A percentile compares a stretch with the other conserved stretches of the same genome.
Evolutionary conservation across 371 early-diverging fungal genomes (phyloP).

Genomic region (Choanephora cucurbitarum): DNA sequence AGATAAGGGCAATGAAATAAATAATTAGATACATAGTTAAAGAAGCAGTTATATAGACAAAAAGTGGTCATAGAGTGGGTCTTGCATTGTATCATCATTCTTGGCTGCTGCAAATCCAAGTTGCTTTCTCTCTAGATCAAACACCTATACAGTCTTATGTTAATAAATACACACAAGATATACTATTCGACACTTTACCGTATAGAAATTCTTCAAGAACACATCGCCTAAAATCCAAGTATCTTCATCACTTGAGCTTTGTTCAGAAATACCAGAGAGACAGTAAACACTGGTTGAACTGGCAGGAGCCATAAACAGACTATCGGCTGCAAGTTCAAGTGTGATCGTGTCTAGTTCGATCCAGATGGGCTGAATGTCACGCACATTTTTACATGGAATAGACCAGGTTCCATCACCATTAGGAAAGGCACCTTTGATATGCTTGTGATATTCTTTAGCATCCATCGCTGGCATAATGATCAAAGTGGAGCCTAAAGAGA

Average conservation of each 20-base stretch:
- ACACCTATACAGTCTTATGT: slow-evolving; percentile 38
- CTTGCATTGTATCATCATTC: slow-evolving; percentile 13
- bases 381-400: slow-evolving; percentile 51
- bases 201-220: slow-evolving; percentile 73
- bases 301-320: slow-evolving; percentile 61
- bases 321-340: slow-evolving; percentile 51
- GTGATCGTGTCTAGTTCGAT: slow-evolving; percentile 52
- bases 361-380: slow-evolving; percentile 44
- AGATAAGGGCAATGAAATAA: not conserved
- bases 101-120: slow-evolving; percentile 67
- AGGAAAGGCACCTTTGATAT: slow-evolving; percentile 59
- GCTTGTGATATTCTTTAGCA: slow-evolving; percentile 66
- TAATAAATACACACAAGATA: not conserved
- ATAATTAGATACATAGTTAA: not conserved
- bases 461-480: slow-evolving; percentile 68
- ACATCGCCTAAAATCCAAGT: slow-evolving; percentile 83
- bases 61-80: slow-evolving; percentile 15
- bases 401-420: slow-evolving; percentile 60
- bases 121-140: slow-evolving; percentile 65
- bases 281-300: slow-evolving; percentile 49
- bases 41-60: not conserved
- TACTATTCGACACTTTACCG: slow-evolving; percentile 44
- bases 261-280: slow-evolving; percentile 68
- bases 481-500: slow-evolving; percentile 69
- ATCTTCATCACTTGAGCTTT: slow-evolving; percentile 31